phyloP scores from a whole-genome alignment of 2,329 filamentous ascomycete species.

The Calonectria henricotiae region DNA sequence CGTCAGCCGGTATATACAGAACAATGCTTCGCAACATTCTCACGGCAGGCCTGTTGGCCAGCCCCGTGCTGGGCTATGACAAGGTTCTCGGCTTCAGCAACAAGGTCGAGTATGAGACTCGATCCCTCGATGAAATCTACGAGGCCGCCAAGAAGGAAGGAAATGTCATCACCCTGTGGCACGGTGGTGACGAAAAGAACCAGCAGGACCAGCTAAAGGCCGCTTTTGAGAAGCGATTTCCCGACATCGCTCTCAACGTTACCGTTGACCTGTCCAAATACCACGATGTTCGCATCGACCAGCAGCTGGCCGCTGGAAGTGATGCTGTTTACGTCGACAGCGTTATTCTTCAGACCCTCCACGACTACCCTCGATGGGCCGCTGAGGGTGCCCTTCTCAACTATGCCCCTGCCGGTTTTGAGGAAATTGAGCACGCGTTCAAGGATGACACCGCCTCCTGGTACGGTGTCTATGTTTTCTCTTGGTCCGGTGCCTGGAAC shows the following conservation, averaged over 20 bases:
- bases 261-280: slow-evolving; percentile 73
- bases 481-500: slow-evolving; percentile 56
- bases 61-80: slow-evolving; percentile 45
- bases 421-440: slow-evolving; percentile 61
- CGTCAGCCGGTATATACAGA: background rate
- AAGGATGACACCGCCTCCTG: slow-evolving; percentile 59
- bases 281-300: slow-evolving; percentile 65
- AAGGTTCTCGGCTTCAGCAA: slow-evolving; percentile 48
- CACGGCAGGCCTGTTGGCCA: slow-evolving; percentile 30
- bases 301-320: slow-evolving; percentile 60
- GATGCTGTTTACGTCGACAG: slow-evolving; percentile 61
- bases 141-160: slow-evolving; percentile 66
- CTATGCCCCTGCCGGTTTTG: slow-evolving; percentile 67
- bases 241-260: slow-evolving; percentile 67
- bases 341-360: slow-evolving; percentile 64
- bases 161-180: slow-evolving; percentile 64
- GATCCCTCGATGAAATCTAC: slow-evolving; percentile 67
- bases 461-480: slow-evolving; percentile 60
- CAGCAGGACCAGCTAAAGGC: slow-evolving; percentile 61
- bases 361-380: slow-evolving; percentile 70
- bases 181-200: slow-evolving; percentile 65
- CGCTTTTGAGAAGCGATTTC: slow-evolving; percentile 65
- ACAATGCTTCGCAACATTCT: slow-evolving; percentile 39
- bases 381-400: slow-evolving; percentile 64
- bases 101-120: slow-evolving; percentile 59